Conservation (phyloP, 257 asterid species). For the Catharanthus roseus region DNA sequence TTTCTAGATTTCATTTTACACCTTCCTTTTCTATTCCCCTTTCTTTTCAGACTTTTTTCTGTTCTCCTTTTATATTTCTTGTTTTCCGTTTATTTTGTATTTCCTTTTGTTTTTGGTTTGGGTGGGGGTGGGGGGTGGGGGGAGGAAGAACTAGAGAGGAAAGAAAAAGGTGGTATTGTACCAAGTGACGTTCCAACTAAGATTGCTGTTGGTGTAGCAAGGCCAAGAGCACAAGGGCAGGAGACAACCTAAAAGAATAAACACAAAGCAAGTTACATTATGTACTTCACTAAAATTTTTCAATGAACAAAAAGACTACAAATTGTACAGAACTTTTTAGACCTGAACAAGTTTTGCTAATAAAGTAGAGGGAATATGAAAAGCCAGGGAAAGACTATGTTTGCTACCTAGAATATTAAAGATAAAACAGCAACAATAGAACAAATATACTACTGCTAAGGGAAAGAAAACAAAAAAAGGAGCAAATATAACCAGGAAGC, state of each 20-base stretch:
- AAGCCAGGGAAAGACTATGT: background rate
- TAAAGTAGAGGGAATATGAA: background rate
- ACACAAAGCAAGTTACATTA: constrained; percentile 7
- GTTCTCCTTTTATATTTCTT: background rate
- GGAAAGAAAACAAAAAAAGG: background rate
- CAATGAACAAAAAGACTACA: background rate
- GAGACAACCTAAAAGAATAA: constrained; percentile 72
- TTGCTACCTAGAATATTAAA: background rate
- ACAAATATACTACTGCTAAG: background rate
- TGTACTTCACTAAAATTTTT: background rate
- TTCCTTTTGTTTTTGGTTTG: background rate
- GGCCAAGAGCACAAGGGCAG: constrained; percentile 98
- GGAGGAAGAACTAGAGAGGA: constrained; percentile 15
- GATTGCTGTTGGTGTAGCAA: constrained; percentile 97
- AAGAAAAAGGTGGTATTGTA: constrained; percentile 20
- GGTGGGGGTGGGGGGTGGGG: no score
- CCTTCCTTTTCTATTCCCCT: background rate
- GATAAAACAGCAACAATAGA: background rate
- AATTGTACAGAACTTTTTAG: background rate
- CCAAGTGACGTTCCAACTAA: constrained; percentile 98
- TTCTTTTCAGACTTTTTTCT: background rate
- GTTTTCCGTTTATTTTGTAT: background rate
- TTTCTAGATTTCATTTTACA: background rate
- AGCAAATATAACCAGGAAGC: background rate
- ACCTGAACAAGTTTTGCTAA: background rate